These are phyloP conservation scores for Adenanthera pavonina DNA, from an alignment of 306 rosid genomes.

Conservation along the genomic window DNA sequence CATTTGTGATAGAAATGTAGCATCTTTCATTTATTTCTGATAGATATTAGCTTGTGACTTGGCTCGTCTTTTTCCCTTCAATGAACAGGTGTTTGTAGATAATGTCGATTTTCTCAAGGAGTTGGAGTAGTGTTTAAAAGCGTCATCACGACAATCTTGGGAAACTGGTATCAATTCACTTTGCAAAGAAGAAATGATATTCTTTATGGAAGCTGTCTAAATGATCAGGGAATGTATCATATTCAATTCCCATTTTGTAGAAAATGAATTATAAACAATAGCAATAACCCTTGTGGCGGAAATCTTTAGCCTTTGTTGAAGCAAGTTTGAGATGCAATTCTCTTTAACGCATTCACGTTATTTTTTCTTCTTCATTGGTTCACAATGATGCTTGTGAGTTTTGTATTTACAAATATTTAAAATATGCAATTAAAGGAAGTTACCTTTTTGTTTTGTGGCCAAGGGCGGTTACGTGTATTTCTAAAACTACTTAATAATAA, in stretches of 20 bases:
- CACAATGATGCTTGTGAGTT: not conserved
- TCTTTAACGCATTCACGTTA: not conserved
- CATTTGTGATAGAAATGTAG: slow-evolving; percentile 4
- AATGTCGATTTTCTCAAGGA: slow-evolving; percentile 81
- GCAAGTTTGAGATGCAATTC: slow-evolving; percentile 34
- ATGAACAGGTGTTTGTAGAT: slow-evolving; percentile 90
- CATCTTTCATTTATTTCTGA: slow-evolving; percentile 18
- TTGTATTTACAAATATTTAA: not conserved
- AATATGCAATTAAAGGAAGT: no score
- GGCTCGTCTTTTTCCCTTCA: not conserved
- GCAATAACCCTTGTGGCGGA: slow-evolving; percentile 35
- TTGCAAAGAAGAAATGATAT: slow-evolving; percentile 29
- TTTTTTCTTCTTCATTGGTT: not conserved
- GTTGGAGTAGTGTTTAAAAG: slow-evolving; percentile 57
- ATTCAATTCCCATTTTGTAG: slow-evolving; percentile 62
- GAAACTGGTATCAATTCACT: slow-evolving; percentile 18
- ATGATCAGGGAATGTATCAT: slow-evolving; percentile 39
- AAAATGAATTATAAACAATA: slow-evolving; percentile 45
- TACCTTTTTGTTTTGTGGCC: no score
- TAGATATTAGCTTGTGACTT: slow-evolving; percentile 15
- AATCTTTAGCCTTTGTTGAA: slow-evolving; percentile 27
- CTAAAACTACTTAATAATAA: no score
- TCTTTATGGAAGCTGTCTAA: slow-evolving; percentile 40
- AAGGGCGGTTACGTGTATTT: no score
- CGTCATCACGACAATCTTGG: slow-evolving; percentile 30